Evolutionary conservation across 371 early-diverging fungal species (phyloP), one percentile per base, ranked within the genome.

Genomic region (Rhizopus stolonifer): DNA sequence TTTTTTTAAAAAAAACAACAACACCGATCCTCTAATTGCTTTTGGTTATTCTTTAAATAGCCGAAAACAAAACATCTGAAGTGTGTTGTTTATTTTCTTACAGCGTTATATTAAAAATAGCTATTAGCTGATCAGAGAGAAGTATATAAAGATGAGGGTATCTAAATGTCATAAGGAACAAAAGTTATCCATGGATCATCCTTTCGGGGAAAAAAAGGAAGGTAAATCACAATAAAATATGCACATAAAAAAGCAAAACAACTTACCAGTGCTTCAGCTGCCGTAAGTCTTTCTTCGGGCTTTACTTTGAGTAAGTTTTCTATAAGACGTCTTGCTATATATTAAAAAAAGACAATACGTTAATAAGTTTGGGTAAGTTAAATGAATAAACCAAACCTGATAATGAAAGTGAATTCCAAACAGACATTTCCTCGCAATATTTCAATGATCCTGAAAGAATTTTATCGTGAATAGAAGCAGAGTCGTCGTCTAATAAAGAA

Each of bases 371-470:
- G 17, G 10, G 4, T 42, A 5, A 2, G 5, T 42, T 7, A 19
- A 19, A 42, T 10, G 13, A 7, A 15, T 19, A 18, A 19, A 42
- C 1, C 42, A 42, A 21, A 42, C 42, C 42, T 42, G 42, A 10
- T 9, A 21, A 13, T 1, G 42, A 42, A 7, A 42, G 15, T 21
- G 42, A 42, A 21, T 21, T 42, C 42, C 42, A 42, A 6, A 42
- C 21, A 13, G 42, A 15, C 21, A 21, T 1, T 42, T 42, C 19
- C 13, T 42, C 42, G 15, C 22, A 21, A 15, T 42, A 21, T 18
- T 42, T 15, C 13, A 42, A 42, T 19, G 42, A 42, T 19, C 42
- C 42, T 21, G 42, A 42, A n/a, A 42, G 15, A 42, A 42, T 42
- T 21, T 19, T 42, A 8, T 42, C 21, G 9, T 42, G n/a, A 42